These are phyloP conservation scores for Fraxinus excelsior DNA, from an alignment of 257 asterid species.

Conservation along the genomic window DNA sequence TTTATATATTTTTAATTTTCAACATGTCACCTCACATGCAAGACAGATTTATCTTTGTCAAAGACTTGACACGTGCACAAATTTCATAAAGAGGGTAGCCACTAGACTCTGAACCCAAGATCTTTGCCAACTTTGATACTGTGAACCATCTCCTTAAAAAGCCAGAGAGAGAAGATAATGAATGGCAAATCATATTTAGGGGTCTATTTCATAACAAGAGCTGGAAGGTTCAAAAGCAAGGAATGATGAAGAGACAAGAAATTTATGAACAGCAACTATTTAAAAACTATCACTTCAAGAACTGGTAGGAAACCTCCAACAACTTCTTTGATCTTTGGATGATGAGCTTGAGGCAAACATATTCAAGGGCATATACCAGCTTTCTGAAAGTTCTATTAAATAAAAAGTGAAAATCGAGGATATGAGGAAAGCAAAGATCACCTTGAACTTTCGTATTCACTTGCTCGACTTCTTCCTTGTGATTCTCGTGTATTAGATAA, in stretches of 20 bases:
- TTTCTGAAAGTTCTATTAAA: not conserved
- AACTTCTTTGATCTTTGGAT: not conserved
- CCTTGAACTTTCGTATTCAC: slow-evolving; percentile 86
- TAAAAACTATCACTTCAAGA: not conserved
- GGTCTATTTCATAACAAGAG: not conserved
- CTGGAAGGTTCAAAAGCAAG: not conserved
- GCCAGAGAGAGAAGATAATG: not conserved
- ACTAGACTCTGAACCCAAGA: not conserved
- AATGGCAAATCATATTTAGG: not conserved
- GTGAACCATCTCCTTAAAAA: not conserved
- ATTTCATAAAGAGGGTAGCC: not conserved
- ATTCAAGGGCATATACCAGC: not conserved
- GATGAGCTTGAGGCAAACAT: not conserved
- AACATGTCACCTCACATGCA: too few species aligned
- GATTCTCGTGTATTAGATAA: slow-evolving; percentile 83
- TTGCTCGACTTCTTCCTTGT: slow-evolving; percentile 70
- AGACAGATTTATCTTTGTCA: not conserved
- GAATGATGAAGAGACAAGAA: not conserved
- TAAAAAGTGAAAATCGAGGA: not conserved
- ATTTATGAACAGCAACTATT: not conserved
- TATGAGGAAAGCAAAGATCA: slow-evolving; percentile 26
- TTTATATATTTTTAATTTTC: too few species aligned
- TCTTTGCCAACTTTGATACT: not conserved
- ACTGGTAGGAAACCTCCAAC: too few species aligned
- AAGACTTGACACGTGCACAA: not conserved